Conservation (phyloP, 2,329 filamentous ascomycete genomes). For the Sporothrix inflata region DNA sequence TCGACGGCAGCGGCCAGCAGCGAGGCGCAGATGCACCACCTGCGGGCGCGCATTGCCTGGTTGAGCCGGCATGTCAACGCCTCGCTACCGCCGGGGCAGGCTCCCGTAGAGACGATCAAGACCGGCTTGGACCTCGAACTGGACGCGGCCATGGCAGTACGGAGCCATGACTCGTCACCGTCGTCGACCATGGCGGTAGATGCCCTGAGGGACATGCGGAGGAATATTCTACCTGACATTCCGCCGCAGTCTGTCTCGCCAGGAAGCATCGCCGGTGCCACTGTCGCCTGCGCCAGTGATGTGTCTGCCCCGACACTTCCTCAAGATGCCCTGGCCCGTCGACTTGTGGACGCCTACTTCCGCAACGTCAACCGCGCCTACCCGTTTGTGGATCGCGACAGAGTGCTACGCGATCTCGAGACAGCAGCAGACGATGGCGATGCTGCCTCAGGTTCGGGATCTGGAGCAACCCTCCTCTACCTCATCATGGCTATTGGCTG, state of each 20-base stretch:
- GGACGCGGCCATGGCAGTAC: neutral
- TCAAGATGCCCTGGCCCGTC: slow-evolving; percentile 32
- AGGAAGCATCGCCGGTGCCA: neutral
- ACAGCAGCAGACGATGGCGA: slow-evolving; percentile 31
- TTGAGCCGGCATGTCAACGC: slow-evolving; percentile 35
- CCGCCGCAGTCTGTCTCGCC: neutral
- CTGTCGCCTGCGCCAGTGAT: neutral
- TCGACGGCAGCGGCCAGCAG: slow-evolving; percentile 39
- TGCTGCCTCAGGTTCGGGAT: neutral
- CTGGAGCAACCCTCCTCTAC: slow-evolving; percentile 45
- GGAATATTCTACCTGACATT: no score
- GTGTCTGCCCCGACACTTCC: slow-evolving; percentile 35
- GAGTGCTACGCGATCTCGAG: slow-evolving; percentile 44
- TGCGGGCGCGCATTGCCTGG: slow-evolving; percentile 48
- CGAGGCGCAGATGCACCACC: slow-evolving; percentile 38
- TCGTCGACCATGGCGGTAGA: neutral
- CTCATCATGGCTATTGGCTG: slow-evolving; percentile 53
- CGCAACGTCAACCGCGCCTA: slow-evolving; percentile 51
- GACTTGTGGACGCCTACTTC: slow-evolving; percentile 52
- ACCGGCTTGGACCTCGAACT: slow-evolving; percentile 19
- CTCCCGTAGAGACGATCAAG: slow-evolving; percentile 41
- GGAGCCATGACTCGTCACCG: neutral
- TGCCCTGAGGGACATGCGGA: neutral
- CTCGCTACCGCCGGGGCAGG: slow-evolving; percentile 1
- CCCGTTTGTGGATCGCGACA: slow-evolving; percentile 48